These are phyloP conservation scores for Anthracocystis panici-leucophaei DNA, from an alignment of 1,284 basidiomycete genomes.

Conservation along the genomic window DNA sequence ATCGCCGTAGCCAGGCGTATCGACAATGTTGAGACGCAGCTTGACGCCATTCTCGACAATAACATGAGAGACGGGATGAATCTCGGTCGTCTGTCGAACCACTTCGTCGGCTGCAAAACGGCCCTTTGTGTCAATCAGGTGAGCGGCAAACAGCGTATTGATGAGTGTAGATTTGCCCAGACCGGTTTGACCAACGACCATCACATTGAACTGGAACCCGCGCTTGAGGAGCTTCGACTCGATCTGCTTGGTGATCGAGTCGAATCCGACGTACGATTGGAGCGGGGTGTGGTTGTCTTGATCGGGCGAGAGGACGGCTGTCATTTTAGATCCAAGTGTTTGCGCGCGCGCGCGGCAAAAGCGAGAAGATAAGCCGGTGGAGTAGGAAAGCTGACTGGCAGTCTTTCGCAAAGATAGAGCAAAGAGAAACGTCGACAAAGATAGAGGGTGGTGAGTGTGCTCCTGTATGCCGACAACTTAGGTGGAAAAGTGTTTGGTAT, in stretches of 20 bases:
- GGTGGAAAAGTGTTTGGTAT: too few species aligned
- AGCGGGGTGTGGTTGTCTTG: constrained; percentile 59
- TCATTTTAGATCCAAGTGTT: constrained; percentile 18
- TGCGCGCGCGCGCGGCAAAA: too few species aligned
- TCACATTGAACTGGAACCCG: constrained; percentile 93
- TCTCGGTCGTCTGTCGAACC: constrained; percentile 93
- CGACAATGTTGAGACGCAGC: constrained; percentile 95
- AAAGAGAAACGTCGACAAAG: too few species aligned
- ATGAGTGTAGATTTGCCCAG: constrained; percentile 98
- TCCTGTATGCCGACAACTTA: too few species aligned
- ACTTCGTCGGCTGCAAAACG: constrained; percentile 87
- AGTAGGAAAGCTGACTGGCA: too few species aligned
- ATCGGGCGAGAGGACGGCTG: constrained; percentile 31
- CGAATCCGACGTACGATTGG: constrained; percentile 70
- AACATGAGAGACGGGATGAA: constrained; percentile 93
- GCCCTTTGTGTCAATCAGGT: constrained; percentile 97
- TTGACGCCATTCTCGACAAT: constrained; percentile 96
- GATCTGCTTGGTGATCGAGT: constrained; percentile 89
- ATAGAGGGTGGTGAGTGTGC: too few species aligned
- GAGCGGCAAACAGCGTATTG: constrained; percentile 98
- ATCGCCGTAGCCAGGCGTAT: constrained; percentile 98
- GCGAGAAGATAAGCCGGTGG: too few species aligned
- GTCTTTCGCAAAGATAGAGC: too few species aligned
- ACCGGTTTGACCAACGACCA: constrained; percentile 86
- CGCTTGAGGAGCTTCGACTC: constrained; percentile 99